These are phyloP conservation scores for Tetrahymena malaccensis DNA, from an alignment of 73 alveolate species.

Conservation along the genomic window DNA sequence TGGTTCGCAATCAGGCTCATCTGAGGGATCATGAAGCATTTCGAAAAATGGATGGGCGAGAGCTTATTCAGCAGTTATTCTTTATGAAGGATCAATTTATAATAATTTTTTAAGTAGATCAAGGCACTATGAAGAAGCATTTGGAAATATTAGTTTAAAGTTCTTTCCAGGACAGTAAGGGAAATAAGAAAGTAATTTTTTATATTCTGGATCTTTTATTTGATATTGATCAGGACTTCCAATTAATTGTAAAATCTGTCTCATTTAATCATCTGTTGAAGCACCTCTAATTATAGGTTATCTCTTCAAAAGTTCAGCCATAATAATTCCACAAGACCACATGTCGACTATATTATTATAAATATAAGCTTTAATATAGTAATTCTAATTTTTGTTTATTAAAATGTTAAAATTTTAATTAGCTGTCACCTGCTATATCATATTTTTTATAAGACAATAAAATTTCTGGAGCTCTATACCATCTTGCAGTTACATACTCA, in stretches of 20 bases:
- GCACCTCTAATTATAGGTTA: neutral
- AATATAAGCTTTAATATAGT: neutral
- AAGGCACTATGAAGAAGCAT: slow-evolving; percentile 27
- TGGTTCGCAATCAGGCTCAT: slow-evolving; percentile 34
- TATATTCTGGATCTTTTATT: slow-evolving; percentile 7
- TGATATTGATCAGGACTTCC: slow-evolving; percentile 29
- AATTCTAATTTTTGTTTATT: neutral
- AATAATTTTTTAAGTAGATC: slow-evolving; percentile 47
- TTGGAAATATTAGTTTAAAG: slow-evolving; percentile 2
- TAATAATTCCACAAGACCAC: slow-evolving; percentile 36
- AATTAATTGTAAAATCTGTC: slow-evolving; percentile 9
- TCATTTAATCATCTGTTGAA: slow-evolving; percentile 14
- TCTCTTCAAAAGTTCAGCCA: slow-evolving; percentile 34
- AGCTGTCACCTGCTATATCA: neutral
- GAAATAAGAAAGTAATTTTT: slow-evolving; percentile 1
- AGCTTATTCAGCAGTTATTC: slow-evolving; percentile 55
- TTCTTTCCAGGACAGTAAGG: slow-evolving; percentile 5
- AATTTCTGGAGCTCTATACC: slow-evolving; percentile 42
- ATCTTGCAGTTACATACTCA: slow-evolving; percentile 37
- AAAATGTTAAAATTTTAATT: neutral
- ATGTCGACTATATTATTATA: slow-evolving; percentile 1
- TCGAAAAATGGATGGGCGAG: slow-evolving; percentile 44
- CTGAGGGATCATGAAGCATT: slow-evolving; percentile 29
- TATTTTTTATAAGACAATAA: slow-evolving; percentile 20
- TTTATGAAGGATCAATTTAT: slow-evolving; percentile 22